A percentile compares a stretch with the other conserved stretches of the same genome.
phyloP scores from a whole-genome alignment of 805 yeast species.

The Nakazawaea pomicola region DNA sequence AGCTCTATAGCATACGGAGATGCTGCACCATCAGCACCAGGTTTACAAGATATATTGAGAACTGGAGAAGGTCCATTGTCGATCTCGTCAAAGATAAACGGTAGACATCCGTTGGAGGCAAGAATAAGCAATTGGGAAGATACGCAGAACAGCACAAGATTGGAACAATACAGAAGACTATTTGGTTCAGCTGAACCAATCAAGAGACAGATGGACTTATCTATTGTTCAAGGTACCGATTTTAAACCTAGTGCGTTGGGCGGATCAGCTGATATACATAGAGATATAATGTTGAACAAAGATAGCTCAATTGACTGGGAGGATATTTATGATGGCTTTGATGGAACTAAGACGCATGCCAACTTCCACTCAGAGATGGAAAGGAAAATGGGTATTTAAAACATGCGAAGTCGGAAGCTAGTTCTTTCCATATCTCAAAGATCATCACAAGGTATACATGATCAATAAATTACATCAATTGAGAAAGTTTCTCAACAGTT shows the following conservation, averaged over 20 bases:
- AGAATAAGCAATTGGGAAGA: slow-evolving; percentile 77
- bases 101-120: slow-evolving; percentile 81
- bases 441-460: too few relatives aligned
- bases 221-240: slow-evolving; percentile 64
- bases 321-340: slow-evolving; percentile 63
- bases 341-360: slow-evolving; percentile 25
- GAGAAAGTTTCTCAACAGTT: background rate
- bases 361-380: slow-evolving; percentile 78
- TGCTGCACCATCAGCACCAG: slow-evolving; percentile 62
- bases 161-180: slow-evolving; percentile 75
- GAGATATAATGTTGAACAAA: slow-evolving; percentile 72
- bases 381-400: slow-evolving; percentile 48
- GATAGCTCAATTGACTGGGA: slow-evolving; percentile 90
- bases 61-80: slow-evolving; percentile 59
- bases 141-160: slow-evolving; percentile 60
- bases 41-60: slow-evolving; percentile 64
- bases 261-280: slow-evolving; percentile 55
- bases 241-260: slow-evolving; percentile 63
- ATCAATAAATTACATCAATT: too few relatives aligned
- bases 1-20: slow-evolving; percentile 48
- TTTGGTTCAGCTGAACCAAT: slow-evolving; percentile 95
- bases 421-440: too few relatives aligned
- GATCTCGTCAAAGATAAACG: slow-evolving; percentile 57
- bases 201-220: slow-evolving; percentile 83
- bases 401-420: too few relatives aligned